phyloP scores from a whole-genome alignment of 352 stramenopile species.

The Globisporangium yorkense region DNA sequence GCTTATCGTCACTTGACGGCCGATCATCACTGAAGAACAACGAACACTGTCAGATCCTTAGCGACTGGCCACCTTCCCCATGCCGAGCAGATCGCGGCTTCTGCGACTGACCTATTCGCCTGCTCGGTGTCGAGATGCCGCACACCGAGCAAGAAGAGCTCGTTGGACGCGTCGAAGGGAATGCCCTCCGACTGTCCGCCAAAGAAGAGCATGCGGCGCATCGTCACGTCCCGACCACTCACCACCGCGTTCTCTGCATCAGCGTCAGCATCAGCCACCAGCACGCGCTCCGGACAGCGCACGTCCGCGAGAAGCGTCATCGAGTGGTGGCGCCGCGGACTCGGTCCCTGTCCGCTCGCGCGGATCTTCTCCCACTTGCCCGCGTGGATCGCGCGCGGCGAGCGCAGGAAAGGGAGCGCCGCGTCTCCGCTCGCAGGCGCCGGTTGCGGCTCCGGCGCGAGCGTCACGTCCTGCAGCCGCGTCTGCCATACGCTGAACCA shows the following conservation, averaged over 20 bases:
- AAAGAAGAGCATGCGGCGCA: constrained; percentile 57
- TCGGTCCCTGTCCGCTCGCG: constrained; percentile 29
- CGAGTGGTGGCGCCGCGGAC: constrained; percentile 50
- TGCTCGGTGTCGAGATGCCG: background rate
- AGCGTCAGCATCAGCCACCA: constrained; percentile 6
- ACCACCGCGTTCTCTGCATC: background rate
- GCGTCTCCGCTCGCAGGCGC: background rate
- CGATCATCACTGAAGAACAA: background rate
- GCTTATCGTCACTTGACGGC: constrained; percentile 10
- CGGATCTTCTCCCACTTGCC: constrained; percentile 61
- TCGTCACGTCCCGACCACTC: constrained; percentile 11
- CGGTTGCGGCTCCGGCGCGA: constrained; percentile 7
- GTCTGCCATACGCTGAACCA: constrained; percentile 66
- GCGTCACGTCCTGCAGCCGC: constrained; percentile 14
- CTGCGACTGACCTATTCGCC: background rate
- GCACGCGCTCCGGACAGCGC: constrained; percentile 15
- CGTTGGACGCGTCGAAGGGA: constrained; percentile 61
- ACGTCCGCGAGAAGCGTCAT: constrained; percentile 52
- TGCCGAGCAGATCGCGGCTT: background rate
- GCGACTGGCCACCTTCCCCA: too few relatives aligned
- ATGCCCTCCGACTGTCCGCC: constrained; percentile 63
- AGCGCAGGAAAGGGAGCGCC: constrained; percentile 34
- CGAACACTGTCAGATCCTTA: background rate
- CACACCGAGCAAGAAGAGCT: constrained; percentile 37
- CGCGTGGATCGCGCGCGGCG: constrained; percentile 28